phyloP scores from a whole-genome alignment of 148 eudicot genomes.

The Chenopodium formosanum region DNA sequence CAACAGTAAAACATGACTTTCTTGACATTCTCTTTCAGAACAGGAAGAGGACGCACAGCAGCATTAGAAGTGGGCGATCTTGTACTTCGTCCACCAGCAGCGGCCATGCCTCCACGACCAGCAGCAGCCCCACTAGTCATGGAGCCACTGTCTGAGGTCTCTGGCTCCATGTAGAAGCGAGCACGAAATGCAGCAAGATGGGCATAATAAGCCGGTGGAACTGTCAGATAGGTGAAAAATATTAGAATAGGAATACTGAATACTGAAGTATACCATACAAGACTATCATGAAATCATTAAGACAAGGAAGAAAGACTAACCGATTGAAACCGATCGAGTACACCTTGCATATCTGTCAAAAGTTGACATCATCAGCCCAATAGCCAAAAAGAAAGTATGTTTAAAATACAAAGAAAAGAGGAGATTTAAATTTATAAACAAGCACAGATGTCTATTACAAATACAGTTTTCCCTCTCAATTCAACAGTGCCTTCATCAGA shows the following conservation, averaged over 20 bases:
- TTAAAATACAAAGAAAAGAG: no score
- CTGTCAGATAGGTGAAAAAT: conserved; percentile 22
- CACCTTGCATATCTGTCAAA: conserved; percentile 76
- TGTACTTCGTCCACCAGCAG: conserved; percentile 44
- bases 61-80: conserved; percentile 43
- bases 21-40: conserved; percentile 67
- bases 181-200: conserved; percentile 82
- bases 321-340: conserved; percentile 77
- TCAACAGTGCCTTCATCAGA: no score
- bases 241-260: not conserved
- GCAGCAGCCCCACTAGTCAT: conserved; percentile 49
- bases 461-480: no score
- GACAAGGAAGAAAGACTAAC: conserved; percentile 28
- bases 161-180: conserved; percentile 71
- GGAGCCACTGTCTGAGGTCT: conserved; percentile 63
- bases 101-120: conserved; percentile 39
- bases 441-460: no score
- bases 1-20: conserved; percentile 67
- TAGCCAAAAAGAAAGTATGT: no score
- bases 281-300: not conserved
- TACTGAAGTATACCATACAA: not conserved
- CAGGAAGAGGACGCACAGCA: conserved; percentile 70
- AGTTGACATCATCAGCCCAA: conserved; percentile 11
- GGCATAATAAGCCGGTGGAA: conserved; percentile 80
- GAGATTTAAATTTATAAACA: no score